A percentile compares a stretch with the other conserved stretches of the same genome.
These are phyloP conservation scores for Apiotrichum akiyoshidainum DNA, from an alignment of 1,284 basidiomycete species.

Conservation along the genomic window DNA sequence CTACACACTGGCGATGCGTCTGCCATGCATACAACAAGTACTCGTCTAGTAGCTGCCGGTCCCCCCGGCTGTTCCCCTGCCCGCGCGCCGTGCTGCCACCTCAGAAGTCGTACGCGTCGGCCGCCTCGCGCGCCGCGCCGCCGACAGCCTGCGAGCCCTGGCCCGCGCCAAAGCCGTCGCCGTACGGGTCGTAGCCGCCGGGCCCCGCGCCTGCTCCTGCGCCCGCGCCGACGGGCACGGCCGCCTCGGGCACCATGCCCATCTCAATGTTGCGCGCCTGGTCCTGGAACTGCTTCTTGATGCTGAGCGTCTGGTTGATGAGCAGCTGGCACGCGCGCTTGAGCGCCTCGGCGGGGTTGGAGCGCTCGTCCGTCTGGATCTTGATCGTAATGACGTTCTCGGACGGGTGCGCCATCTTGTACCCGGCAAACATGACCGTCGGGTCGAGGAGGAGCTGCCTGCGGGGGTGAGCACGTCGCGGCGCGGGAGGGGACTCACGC, in stretches of 20 bases:
- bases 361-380: constrained; percentile 86
- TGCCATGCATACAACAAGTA: constrained; percentile 14
- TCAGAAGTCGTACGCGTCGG: constrained; percentile 49
- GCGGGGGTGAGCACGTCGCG: constrained; percentile 12
- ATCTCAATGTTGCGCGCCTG: constrained; percentile 54
- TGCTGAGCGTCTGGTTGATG: constrained; percentile 64
- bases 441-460: constrained; percentile 85
- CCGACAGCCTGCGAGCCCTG: constrained; percentile 15
- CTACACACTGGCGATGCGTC: neutral
- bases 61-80: too few species aligned
- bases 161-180: constrained; percentile 33
- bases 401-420: constrained; percentile 95
- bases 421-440: constrained; percentile 88
- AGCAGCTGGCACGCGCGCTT: constrained; percentile 80
- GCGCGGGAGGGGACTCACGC: constrained; percentile 60
- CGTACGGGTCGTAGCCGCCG: constrained; percentile 43
- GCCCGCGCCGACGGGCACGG: constrained; percentile 11
- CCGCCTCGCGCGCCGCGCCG: constrained; percentile 13
- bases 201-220: constrained; percentile 10
- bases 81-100: too few species aligned
- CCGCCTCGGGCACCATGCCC: constrained; percentile 46
- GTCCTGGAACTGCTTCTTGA: constrained; percentile 54
- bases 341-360: constrained; percentile 78
- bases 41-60: neutral
- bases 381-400: constrained; percentile 92